Conservation (phyloP, 2,329 filamentous ascomycete species). For the Fusarium agapanthi region DNA sequence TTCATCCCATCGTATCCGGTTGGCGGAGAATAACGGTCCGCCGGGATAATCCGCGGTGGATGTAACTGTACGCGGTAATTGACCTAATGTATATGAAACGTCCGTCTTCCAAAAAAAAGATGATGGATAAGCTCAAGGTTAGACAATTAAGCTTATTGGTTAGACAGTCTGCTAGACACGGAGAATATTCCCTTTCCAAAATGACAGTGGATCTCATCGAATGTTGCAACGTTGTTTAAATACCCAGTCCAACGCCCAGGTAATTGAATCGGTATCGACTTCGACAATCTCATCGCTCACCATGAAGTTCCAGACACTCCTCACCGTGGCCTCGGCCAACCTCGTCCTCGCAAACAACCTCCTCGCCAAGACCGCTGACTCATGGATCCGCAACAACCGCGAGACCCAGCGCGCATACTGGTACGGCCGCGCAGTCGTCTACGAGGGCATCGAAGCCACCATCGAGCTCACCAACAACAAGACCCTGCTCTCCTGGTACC, state of each 20-base stretch:
- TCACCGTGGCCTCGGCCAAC: constrained; percentile 28
- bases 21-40: constrained; percentile 15
- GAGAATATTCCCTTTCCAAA: neutral
- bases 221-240: neutral
- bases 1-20: neutral
- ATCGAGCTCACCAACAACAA: constrained; percentile 54
- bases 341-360: constrained; percentile 22
- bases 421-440: constrained; percentile 35
- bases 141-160: neutral
- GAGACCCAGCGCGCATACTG: constrained; percentile 35
- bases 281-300: constrained; percentile 12
- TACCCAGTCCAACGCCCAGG: neutral
- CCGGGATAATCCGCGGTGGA: neutral
- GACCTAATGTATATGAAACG: neutral
- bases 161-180: neutral
- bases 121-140: neutral
- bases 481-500: constrained; percentile 55
- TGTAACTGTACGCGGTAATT: constrained; percentile 20
- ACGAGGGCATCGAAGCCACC: constrained; percentile 30
- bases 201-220: neutral
- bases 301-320: constrained; percentile 35
- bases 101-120: neutral
- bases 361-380: constrained; percentile 27
- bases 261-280: neutral
- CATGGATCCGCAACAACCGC: constrained; percentile 34